Conservation (phyloP, 225 moss, liverwort and hornwort genomes). For the Asterella californica region DNA sequence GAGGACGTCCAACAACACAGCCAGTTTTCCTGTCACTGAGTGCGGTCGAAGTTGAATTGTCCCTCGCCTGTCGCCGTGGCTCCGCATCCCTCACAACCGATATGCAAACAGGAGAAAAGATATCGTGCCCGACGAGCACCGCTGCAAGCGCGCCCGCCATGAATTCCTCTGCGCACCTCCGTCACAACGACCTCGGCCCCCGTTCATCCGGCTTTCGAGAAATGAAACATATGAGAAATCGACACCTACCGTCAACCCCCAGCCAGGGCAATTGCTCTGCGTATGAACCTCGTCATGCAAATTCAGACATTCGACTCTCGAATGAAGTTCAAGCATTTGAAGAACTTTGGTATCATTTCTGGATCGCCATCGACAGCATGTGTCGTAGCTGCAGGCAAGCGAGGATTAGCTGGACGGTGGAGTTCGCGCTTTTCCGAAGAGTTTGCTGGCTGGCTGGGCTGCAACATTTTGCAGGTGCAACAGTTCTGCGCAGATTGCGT, state of each 20-base stretch:
- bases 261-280: not conserved
- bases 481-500: not conserved
- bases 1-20: not conserved
- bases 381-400: too few species aligned
- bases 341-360: too few species aligned
- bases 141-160: slow-evolving; percentile 11
- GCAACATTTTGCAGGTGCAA: not conserved
- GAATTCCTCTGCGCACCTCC: not conserved
- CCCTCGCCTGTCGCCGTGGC: not conserved
- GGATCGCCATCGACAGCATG: not conserved
- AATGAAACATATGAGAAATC: not conserved
- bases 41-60: not conserved
- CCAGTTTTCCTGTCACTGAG: not conserved
- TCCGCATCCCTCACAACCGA: not conserved
- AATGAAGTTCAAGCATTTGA: not conserved
- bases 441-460: not conserved
- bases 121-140: not conserved
- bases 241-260: not conserved
- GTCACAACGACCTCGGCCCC: not conserved
- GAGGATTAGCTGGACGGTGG: not conserved
- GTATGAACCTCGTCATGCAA: not conserved
- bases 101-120: not conserved
- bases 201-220: not conserved
- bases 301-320: not conserved
- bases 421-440: not conserved